phyloP scores from a whole-genome alignment of 176 grass and related monocot species.

The Carex scoparia region DNA sequence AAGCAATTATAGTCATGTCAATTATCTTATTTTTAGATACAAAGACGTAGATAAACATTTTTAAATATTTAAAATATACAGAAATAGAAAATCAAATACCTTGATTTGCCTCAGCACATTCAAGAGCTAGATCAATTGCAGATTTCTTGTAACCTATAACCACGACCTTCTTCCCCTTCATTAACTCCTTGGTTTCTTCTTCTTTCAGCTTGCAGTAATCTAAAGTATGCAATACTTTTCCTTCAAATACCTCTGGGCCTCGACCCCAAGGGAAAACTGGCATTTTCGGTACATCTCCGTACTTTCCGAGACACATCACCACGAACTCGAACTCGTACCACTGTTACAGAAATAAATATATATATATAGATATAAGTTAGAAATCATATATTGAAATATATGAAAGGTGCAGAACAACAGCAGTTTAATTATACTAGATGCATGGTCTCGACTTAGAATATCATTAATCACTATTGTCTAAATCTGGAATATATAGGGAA shows the following conservation, averaged over 20 bases:
- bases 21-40: neutral
- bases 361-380: neutral
- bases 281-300: conserved; percentile 73
- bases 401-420: neutral
- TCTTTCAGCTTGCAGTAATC: conserved; percentile 90
- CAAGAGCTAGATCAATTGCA: conserved; percentile 77
- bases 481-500: neutral
- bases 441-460: neutral
- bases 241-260: conserved; percentile 70
- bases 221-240: conserved; percentile 71
- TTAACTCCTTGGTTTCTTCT: conserved; percentile 51
- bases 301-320: conserved; percentile 95
- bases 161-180: conserved; percentile 88
- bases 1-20: neutral
- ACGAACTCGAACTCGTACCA: conserved; percentile 82
- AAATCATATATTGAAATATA: neutral
- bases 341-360: conserved; percentile 22
- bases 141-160: conserved; percentile 97
- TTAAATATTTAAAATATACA: neutral
- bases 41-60: neutral
- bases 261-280: conserved; percentile 51
- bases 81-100: conserved; percentile 32
- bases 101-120: conserved; percentile 87
- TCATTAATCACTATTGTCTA: neutral
- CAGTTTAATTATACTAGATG: neutral